Conservation (phyloP, 179 eudicot genomes). For the Beta macrorhiza region DNA sequence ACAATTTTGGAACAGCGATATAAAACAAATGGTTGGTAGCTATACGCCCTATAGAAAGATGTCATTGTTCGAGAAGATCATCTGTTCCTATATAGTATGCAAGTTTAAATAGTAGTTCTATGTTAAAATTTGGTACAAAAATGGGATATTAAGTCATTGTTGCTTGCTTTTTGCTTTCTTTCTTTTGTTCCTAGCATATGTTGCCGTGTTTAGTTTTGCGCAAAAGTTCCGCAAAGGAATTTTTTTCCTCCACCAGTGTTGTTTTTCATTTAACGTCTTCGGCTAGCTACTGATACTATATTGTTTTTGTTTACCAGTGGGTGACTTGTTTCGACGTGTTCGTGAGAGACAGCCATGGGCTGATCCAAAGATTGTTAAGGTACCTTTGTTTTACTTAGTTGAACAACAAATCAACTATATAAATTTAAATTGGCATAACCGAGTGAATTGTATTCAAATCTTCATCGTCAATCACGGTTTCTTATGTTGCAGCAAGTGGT, state of each 20-base stretch:
- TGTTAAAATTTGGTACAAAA: too few species aligned
- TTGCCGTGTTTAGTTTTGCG: too few species aligned
- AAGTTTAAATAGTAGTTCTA: too few species aligned
- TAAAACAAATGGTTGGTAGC: constrained; percentile 64
- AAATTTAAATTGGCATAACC: neutral
- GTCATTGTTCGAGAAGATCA: neutral
- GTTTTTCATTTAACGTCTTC: neutral
- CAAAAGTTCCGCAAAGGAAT: too few species aligned
- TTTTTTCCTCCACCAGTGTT: neutral
- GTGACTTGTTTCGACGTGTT: constrained; percentile 72
- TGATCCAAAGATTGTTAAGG: constrained; percentile 88
- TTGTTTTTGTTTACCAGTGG: constrained; percentile 44
- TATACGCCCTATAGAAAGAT: neutral
- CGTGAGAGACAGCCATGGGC: constrained; percentile 95
- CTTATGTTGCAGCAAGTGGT: constrained; percentile 56
- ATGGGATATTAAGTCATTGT: neutral
- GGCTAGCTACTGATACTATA: constrained; percentile 4
- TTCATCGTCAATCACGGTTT: constrained; percentile 11
- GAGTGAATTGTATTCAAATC: neutral
- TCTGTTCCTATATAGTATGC: too few species aligned
- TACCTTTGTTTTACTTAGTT: constrained; percentile 1
- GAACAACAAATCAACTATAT: neutral
- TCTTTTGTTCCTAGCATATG: too few species aligned
- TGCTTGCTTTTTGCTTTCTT: neutral
- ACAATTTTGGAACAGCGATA: constrained; percentile 72